Percentiles rank a stretch among this genome's conserved stretches.
phyloP scores from a whole-genome alignment of 192 early-diverging fungal species.

The Backusella sp. region DNA sequence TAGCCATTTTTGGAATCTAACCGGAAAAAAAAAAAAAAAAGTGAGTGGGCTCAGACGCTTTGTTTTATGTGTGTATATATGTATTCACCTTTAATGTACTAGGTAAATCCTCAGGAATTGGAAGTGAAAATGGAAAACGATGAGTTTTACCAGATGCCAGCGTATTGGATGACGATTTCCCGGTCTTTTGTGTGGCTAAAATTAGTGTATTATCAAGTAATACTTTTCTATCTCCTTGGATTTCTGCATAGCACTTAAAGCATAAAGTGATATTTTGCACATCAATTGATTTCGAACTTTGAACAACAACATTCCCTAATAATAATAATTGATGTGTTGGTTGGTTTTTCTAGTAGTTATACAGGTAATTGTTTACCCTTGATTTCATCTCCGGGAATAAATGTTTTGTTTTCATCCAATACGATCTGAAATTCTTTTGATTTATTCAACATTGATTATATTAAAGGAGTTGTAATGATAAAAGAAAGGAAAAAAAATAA shows the following conservation, averaged over 20 bases:
- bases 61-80: neutral
- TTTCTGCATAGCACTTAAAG: neutral
- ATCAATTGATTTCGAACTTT: neutral
- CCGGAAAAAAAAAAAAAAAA: neutral
- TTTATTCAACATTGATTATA: neutral
- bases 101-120: neutral
- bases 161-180: neutral
- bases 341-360: neutral
- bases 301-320: neutral
- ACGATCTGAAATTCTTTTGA: neutral
- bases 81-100: neutral
- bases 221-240: neutral
- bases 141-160: neutral
- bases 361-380: neutral
- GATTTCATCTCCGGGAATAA: neutral
- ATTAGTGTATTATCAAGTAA: neutral
- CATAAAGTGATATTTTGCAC: neutral
- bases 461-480: neutral
- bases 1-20: conserved; percentile 5
- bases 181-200: neutral
- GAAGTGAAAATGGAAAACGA: neutral
- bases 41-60: no score
- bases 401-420: neutral
- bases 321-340: neutral
- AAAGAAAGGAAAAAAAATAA: neutral